These are phyloP conservation scores for Petrea volubilis DNA, from an alignment of 257 asterid species.

Conservation along the genomic window DNA sequence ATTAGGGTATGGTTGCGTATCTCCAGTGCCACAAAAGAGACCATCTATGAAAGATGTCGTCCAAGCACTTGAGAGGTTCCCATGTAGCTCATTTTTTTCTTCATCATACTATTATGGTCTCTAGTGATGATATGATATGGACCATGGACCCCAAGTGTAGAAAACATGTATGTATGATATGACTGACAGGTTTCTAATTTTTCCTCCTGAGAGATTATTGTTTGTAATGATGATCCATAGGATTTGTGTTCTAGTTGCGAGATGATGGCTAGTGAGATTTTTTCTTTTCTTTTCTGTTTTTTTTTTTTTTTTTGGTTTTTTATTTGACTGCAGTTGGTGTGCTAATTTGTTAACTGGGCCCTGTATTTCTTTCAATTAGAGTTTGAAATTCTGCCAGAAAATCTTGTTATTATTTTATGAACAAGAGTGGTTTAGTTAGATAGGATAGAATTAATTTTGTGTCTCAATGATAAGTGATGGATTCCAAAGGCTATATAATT, in stretches of 20 bases:
- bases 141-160: conserved; percentile 36
- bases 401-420: not conserved
- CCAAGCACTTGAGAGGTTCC: conserved; percentile 81
- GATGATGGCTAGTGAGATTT: not conserved
- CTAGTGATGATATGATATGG: conserved; percentile 29
- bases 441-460: not conserved
- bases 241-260: not conserved
- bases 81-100: conserved; percentile 35
- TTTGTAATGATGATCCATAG: conserved; percentile 27
- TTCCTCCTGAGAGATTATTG: conserved; percentile 20
- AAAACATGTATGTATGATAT: conserved; percentile 40
- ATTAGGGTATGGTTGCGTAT: conserved; percentile 74
- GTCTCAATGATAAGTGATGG: not conserved
- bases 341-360: conserved; percentile 1
- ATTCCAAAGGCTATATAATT: too few species aligned
- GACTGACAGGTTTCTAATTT: conserved; percentile 30
- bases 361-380: not conserved
- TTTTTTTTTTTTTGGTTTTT: too few species aligned
- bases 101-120: conserved; percentile 42
- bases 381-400: not conserved
- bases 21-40: conserved; percentile 78
- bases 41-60: conserved; percentile 84
- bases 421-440: not conserved
- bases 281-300: too few species aligned
- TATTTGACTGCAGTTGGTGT: conserved; percentile 1